Evolutionary conservation across 2,329 filamentous ascomycete genomes (phyloP), one percentile per base, ranked within the genome.

Genomic region (Tolypocladium capitatum): DNA sequence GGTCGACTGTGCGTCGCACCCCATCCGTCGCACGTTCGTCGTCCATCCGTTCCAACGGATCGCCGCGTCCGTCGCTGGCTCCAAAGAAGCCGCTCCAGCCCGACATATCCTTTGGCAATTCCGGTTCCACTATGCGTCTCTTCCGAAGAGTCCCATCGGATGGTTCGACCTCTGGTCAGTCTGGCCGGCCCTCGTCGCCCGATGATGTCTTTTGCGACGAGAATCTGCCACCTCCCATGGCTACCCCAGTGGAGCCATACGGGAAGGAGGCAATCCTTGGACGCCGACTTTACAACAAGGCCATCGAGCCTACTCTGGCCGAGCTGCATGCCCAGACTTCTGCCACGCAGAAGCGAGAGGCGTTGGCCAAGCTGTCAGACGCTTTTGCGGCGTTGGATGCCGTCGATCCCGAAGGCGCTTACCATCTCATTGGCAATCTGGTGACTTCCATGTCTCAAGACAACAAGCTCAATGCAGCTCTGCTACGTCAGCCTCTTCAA

Each of bases 31-130:
- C 67, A 6, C 65, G 63, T 30, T 55, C 55, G 28, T 56, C 58
- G 18, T 59, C 63, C 3, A 56, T 60, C 41, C 60, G 58, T 18
- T 53, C 63, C 36, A 68, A 60, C 48, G 69, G 69, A 18, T 75
- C 75, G 32, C 63, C 72, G 49, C 60, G 67, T 53, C 53, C 64
- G 32, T 62, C 69, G 16, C 48, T 68, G 48, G 73, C 72, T 2
- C 65, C 78, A 1, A 89, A 87, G 65, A 83, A 86, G 53, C 90
- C 91, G 0, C 74, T 96, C 2, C 88, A 89, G 48, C 77, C 92
- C 2, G 88, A 97, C 59, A 83, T 94, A 72, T 94, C 84, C 6
- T 97, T 94, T 66, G 92, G 91, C 46, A 97, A 97, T 64, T 85
- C 83, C 8, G 87, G 86, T 1, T 96, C 91, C 1, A 95, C 90